These are phyloP conservation scores for Leishmania martiniquensis DNA, from an alignment of 208 protist genomes.

Conservation along the genomic window DNA sequence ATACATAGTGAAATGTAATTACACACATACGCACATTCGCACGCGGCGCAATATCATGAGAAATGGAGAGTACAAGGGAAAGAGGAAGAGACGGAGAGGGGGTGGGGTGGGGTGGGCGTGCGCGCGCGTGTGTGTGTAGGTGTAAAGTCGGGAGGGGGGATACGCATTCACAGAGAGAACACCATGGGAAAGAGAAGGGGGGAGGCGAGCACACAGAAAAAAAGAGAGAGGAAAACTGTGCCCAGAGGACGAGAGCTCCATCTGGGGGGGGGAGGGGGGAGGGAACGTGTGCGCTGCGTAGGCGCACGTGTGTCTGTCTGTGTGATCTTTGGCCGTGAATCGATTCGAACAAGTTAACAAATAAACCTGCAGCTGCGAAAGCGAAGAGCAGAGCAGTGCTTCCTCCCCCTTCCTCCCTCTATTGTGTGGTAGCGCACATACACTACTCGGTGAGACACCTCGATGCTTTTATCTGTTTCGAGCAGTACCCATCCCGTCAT, in stretches of 20 bases:
- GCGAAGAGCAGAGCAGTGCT: not conserved
- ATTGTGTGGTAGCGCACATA: not conserved
- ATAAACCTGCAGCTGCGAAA: not conserved
- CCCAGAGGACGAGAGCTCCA: not conserved
- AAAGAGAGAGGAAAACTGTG: not conserved
- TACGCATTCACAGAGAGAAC: not conserved
- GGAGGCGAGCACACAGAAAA: not conserved
- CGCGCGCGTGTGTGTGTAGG: too few relatives aligned
- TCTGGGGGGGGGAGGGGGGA: not conserved
- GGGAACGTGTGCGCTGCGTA: not conserved
- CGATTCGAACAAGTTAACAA: not conserved
- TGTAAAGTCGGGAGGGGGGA: too few relatives aligned
- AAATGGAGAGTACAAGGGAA: not conserved
- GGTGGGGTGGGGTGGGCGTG: too few relatives aligned
- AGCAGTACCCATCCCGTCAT: too few relatives aligned
- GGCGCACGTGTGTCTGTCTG: not conserved
- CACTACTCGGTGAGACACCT: not conserved
- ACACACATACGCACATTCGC: too few relatives aligned
- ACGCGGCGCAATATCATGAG: too few relatives aligned
- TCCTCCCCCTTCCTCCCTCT: not conserved
- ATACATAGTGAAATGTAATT: too few relatives aligned
- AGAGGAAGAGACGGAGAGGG: not conserved
- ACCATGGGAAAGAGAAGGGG: not conserved
- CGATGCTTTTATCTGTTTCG: too few relatives aligned
- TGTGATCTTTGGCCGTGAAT: not conserved